Percentiles rank a stretch among this genome's conserved stretches.
Evolutionary conservation across 2,329 filamentous ascomycete genomes (phyloP).

Genomic region (Sordariomycetes sp.): DNA sequence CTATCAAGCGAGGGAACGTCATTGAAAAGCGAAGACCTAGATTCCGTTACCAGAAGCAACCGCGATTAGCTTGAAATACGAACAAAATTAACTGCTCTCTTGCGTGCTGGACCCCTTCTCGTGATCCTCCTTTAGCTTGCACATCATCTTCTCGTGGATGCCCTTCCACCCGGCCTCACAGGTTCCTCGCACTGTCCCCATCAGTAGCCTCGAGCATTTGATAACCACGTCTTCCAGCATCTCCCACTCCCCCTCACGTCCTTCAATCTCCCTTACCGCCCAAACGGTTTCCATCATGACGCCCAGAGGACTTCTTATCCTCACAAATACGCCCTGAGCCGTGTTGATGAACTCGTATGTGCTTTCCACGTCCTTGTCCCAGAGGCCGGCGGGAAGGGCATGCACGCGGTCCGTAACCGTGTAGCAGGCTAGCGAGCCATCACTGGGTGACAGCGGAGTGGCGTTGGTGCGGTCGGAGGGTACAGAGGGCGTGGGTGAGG

Average conservation of each 20-base stretch:
- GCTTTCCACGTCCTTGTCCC: slow-evolving; percentile 44
- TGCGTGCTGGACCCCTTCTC: not conserved
- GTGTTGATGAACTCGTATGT: slow-evolving; percentile 43
- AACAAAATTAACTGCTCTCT: no score
- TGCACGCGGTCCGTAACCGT: slow-evolving; percentile 40
- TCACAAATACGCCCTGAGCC: slow-evolving; percentile 38
- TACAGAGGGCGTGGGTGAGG: slow-evolving; percentile 15
- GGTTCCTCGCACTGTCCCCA: slow-evolving; percentile 38
- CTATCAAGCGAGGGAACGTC: not conserved
- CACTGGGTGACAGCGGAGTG: no score
- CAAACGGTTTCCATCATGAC: slow-evolving; percentile 45
- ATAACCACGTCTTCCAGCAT: slow-evolving; percentile 41
- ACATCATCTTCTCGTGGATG: slow-evolving; percentile 39
- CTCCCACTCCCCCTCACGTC: slow-evolving; percentile 23
- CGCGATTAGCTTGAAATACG: no score
- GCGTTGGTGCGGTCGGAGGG: slow-evolving; percentile 15
- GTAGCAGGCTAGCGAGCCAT: slow-evolving; percentile 27
- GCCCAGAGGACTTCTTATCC: slow-evolving; percentile 39
- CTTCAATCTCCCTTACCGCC: slow-evolving; percentile 22
- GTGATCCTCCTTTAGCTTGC: not conserved
- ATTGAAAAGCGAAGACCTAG: not conserved
- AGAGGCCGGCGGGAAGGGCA: slow-evolving; percentile 43
- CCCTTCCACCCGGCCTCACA: slow-evolving; percentile 40
- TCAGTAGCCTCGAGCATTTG: slow-evolving; percentile 37
- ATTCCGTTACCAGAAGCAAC: no score